A percentile compares a stretch with the other conserved stretches of the same genome.
phyloP scores from a whole-genome alignment of 345 rosid genomes.

The Eucalyptus curtisii region DNA sequence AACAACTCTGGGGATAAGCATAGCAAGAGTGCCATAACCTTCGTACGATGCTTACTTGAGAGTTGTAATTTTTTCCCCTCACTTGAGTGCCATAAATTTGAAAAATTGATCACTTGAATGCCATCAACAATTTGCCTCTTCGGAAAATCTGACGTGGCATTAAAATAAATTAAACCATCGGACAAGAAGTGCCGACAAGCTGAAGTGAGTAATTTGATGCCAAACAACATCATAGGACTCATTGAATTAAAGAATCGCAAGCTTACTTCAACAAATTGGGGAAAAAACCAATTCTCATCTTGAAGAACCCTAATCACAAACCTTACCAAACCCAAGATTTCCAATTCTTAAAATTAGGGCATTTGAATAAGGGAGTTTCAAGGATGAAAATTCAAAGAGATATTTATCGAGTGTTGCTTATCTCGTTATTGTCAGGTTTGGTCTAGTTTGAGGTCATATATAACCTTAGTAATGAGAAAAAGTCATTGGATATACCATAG shows the following conservation, averaged over 20 bases:
- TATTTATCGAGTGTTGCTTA: neutral
- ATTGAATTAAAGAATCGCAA: neutral
- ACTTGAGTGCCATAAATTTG: neutral
- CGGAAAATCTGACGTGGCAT: fast-evolving
- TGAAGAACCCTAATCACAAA: neutral
- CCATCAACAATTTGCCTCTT: neutral
- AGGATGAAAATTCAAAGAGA: neutral
- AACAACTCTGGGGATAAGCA: no score
- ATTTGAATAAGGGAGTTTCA: neutral
- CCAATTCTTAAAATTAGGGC: no score
- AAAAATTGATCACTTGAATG: no score
- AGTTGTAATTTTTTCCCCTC: neutral
- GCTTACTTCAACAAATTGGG: neutral
- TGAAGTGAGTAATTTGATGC: no score
- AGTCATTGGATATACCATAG: neutral
- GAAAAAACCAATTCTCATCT: neutral
- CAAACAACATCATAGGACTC: no score
- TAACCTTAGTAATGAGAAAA: neutral
- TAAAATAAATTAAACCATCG: no score
- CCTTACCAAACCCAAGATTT: neutral
- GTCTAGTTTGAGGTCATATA: neutral
- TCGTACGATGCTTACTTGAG: fast-evolving
- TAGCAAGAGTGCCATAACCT: no score
- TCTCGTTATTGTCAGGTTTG: neutral
- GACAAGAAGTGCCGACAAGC: no score